phyloP scores from a whole-genome alignment of 2,329 filamentous ascomycete genomes.

The Pseudocercospora crystallina region DNA sequence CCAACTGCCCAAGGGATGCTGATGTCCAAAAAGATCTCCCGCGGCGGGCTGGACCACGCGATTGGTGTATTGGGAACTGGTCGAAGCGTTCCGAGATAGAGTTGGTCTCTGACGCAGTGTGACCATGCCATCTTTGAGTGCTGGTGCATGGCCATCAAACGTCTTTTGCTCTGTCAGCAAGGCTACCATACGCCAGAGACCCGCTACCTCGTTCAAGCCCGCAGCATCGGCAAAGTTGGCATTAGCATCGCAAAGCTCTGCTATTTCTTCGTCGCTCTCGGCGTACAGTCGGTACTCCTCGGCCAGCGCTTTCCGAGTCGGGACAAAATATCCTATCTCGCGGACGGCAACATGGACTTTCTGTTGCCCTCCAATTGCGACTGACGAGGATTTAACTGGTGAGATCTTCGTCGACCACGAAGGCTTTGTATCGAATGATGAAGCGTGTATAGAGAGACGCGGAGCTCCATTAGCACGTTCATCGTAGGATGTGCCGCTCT shows the following conservation, averaged over 20 bases:
- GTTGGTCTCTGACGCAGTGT: conserved; percentile 4
- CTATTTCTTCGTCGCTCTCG: conserved; percentile 53
- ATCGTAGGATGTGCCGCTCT: conserved; percentile 5
- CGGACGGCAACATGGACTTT: conserved; percentile 75
- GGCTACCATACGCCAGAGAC: conserved; percentile 80
- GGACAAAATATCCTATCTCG: conserved; percentile 68
- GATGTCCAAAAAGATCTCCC: conserved; percentile 13
- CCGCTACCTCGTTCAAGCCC: conserved; percentile 69
- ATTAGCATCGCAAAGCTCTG: conserved; percentile 82
- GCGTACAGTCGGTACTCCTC: conserved; percentile 81
- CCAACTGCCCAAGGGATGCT: conserved; percentile 58
- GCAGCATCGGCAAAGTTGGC: conserved; percentile 71
- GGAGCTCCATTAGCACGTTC: background rate
- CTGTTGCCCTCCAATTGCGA: conserved; percentile 36
- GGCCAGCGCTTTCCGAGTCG: conserved; percentile 75
- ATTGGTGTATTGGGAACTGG: conserved; percentile 3
- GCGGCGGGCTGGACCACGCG: background rate
- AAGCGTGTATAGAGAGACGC: conserved; percentile 52
- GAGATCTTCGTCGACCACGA: conserved; percentile 34
- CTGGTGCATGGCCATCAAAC: background rate
- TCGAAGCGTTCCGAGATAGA: conserved; percentile 12
- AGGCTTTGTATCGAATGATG: conserved; percentile 42
- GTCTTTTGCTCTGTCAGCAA: conserved; percentile 71
- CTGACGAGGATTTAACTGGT: conserved; percentile 23
- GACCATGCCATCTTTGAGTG: background rate